phyloP scores from a whole-genome alignment of 2,329 filamentous ascomycete genomes.

The Colletotrichum spinosum region DNA sequence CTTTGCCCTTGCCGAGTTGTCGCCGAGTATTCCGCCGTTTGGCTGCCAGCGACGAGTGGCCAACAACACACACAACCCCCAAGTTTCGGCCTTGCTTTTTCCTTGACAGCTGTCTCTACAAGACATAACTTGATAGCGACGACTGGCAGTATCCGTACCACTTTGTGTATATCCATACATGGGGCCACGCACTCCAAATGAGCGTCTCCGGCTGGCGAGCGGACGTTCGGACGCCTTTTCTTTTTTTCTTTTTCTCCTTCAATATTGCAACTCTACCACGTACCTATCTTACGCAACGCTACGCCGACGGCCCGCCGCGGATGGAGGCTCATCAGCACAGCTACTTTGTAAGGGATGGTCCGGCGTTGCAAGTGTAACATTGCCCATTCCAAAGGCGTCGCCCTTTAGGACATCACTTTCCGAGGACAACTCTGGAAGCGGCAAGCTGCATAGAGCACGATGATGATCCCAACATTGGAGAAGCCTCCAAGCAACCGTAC shows the following conservation, averaged over 20 bases:
- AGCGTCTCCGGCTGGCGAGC: constrained; percentile 4
- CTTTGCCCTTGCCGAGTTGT: constrained; percentile 10
- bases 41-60: too few species aligned
- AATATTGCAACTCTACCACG: constrained; percentile 12
- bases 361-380: constrained; percentile 14
- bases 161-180: neutral
- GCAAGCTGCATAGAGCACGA: constrained; percentile 16
- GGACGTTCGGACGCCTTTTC: constrained; percentile 8
- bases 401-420: too few species aligned
- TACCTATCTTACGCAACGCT: too few species aligned
- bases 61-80: neutral
- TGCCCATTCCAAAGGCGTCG: neutral
- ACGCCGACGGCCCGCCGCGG: constrained; percentile 8
- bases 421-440: constrained; percentile 1
- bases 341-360: too few species aligned
- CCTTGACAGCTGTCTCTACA: constrained; percentile 21
- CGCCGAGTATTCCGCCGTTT: too few species aligned
- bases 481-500: neutral
- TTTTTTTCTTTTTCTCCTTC: neutral
- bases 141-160: too few species aligned
- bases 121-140: neutral
- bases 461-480: constrained; percentile 3
- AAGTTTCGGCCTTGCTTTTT: constrained; percentile 25
- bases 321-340: neutral
- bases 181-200: neutral